Conservation (phyloP, 768 basidiomycete species). For the Tubosaeta sp. region DNA sequence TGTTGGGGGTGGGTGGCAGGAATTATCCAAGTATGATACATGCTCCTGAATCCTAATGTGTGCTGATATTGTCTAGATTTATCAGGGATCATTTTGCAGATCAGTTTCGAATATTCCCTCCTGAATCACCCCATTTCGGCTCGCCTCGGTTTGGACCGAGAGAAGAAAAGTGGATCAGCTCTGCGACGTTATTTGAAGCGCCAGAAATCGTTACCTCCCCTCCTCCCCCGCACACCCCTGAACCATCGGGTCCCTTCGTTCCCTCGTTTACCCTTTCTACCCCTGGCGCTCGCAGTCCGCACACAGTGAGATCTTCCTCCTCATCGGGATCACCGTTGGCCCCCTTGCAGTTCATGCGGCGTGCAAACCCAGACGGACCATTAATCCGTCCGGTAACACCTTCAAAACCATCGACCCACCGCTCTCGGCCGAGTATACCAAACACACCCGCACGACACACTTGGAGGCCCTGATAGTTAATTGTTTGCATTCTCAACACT, state of each 20-base stretch:
- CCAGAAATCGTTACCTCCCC: constrained; percentile 35
- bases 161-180: constrained; percentile 84
- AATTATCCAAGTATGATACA: constrained; percentile 74
- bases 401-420: constrained; percentile 52
- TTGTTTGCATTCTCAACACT: constrained; percentile 11
- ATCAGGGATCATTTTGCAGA: constrained; percentile 85
- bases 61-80: constrained; percentile 49
- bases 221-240: constrained; percentile 60
- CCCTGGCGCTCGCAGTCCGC: constrained; percentile 43
- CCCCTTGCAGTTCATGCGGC: constrained; percentile 80
- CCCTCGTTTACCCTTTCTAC: constrained; percentile 64
- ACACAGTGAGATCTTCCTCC: constrained; percentile 48
- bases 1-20: constrained; percentile 92
- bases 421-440: constrained; percentile 37
- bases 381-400: constrained; percentile 58
- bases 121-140: constrained; percentile 51
- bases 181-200: constrained; percentile 62
- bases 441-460: constrained; percentile 49
- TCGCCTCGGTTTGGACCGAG: constrained; percentile 36
- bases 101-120: constrained; percentile 64
- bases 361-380: constrained; percentile 59
- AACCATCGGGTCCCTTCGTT: constrained; percentile 51
- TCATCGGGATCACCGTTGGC: constrained; percentile 70
- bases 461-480: constrained; percentile 57
- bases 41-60: background rate